These are phyloP conservation scores for Bothriochloa decipiens DNA, from an alignment of 176 grass and related monocot genomes.

Conservation along the genomic window DNA sequence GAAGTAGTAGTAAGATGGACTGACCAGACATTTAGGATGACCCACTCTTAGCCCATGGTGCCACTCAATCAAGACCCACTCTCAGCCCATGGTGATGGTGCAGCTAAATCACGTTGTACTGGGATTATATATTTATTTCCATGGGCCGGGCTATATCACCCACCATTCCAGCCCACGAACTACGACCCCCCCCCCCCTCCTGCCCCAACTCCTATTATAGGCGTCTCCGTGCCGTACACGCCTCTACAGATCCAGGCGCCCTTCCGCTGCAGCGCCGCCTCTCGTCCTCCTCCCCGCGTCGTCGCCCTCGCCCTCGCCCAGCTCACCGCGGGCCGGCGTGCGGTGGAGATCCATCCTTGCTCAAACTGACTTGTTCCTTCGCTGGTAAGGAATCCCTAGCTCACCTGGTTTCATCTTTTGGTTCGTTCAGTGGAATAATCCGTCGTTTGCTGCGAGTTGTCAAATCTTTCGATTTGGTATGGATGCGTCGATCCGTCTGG, in stretches of 20 bases:
- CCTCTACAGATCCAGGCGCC: constrained; percentile 14
- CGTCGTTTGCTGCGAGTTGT: neutral
- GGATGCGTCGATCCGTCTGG: neutral
- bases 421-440: neutral
- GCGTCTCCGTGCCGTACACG: neutral
- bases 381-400: constrained; percentile 24
- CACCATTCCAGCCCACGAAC: neutral
- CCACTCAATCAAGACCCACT: too few relatives aligned
- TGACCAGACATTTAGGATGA: too few relatives aligned
- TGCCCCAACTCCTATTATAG: neutral
- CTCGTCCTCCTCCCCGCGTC: neutral
- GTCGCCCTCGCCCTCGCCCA: neutral
- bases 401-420: neutral
- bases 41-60: too few relatives aligned
- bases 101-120: too few relatives aligned
- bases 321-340: neutral
- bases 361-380: neutral
- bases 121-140: too few relatives aligned
- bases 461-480: neutral
- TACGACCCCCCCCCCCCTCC: neutral
- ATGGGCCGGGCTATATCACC: too few relatives aligned
- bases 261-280: neutral
- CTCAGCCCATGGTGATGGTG: too few relatives aligned
- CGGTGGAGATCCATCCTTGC: neutral
- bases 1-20: too few relatives aligned